These are phyloP conservation scores for Kodamaea anthophila DNA, from an alignment of 1,139 yeast genomes.

Conservation along the genomic window DNA sequence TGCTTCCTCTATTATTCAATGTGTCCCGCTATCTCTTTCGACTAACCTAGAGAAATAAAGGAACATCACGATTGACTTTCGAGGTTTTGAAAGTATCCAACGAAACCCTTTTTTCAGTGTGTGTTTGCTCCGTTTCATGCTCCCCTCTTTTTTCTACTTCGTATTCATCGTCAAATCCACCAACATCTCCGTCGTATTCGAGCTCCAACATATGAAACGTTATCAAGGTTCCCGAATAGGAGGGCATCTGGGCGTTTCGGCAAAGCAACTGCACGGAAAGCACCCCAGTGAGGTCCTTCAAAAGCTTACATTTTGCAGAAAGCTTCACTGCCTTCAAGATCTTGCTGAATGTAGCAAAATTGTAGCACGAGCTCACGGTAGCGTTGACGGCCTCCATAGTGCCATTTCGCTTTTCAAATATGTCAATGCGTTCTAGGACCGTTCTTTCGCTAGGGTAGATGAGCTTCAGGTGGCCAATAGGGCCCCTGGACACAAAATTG, in stretches of 20 bases:
- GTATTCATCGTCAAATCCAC: constrained; percentile 18
- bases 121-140: constrained; percentile 2
- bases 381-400: constrained; percentile 17
- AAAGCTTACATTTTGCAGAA: constrained; percentile 54
- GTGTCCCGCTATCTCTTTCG: too few relatives aligned
- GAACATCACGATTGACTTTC: too few relatives aligned
- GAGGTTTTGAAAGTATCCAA: too few relatives aligned
- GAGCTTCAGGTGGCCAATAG: constrained; percentile 64
- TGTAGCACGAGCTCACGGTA: constrained; percentile 38
- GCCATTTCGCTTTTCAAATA: constrained; percentile 13
- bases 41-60: too few relatives aligned
- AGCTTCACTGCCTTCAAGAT: constrained; percentile 49
- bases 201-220: constrained; percentile 56
- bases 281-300: constrained; percentile 53
- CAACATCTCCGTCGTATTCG: constrained; percentile 7
- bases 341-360: constrained; percentile 48
- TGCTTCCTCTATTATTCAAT: too few relatives aligned
- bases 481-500: constrained; percentile 58
- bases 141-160: constrained; percentile 9
- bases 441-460: constrained; percentile 60
- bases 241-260: constrained; percentile 23
- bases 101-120: too few relatives aligned
- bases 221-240: constrained; percentile 54
- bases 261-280: constrained; percentile 43
- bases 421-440: constrained; percentile 45